Conservation (phyloP, 1,284 basidiomycete species). For the Lentinula novae-zelandiae region DNA sequence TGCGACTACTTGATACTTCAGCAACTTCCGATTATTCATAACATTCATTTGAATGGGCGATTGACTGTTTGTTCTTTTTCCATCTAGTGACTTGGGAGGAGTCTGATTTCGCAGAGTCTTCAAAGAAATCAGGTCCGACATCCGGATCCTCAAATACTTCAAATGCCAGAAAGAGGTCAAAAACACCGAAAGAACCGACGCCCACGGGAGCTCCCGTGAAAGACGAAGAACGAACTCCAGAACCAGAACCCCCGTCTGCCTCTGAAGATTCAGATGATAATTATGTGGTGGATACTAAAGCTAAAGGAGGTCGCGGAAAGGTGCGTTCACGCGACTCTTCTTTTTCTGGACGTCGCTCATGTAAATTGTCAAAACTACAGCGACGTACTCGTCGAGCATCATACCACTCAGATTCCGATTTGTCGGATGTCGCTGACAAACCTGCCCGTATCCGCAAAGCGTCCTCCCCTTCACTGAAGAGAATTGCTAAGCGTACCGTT, state of each 20-base stretch:
- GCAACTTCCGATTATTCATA: neutral
- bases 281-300: slow-evolving; percentile 41
- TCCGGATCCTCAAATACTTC: slow-evolving; percentile 11
- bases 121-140: slow-evolving; percentile 16
- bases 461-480: slow-evolving; percentile 30
- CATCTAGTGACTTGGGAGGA: slow-evolving; percentile 69
- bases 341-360: slow-evolving; percentile 11
- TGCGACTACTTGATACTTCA: neutral
- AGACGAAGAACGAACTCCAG: slow-evolving; percentile 21
- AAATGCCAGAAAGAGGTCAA: slow-evolving; percentile 19
- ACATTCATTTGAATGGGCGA: neutral
- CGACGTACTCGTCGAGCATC: slow-evolving; percentile 35
- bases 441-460: slow-evolving; percentile 16
- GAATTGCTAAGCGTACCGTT: slow-evolving; percentile 38
- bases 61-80: slow-evolving; percentile 16
- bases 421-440: slow-evolving; percentile 24
- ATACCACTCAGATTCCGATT: slow-evolving; percentile 44
- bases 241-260: slow-evolving; percentile 31
- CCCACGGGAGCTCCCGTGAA: slow-evolving; percentile 13
- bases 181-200: slow-evolving; percentile 19
- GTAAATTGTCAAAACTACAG: slow-evolving; percentile 23
- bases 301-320: slow-evolving; percentile 33
- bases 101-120: slow-evolving; percentile 44
- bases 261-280: slow-evolving; percentile 60
- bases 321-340: slow-evolving; percentile 33